Conservation (phyloP, 2,329 filamentous ascomycete genomes). For the Blastomyces emzantsi region DNA sequence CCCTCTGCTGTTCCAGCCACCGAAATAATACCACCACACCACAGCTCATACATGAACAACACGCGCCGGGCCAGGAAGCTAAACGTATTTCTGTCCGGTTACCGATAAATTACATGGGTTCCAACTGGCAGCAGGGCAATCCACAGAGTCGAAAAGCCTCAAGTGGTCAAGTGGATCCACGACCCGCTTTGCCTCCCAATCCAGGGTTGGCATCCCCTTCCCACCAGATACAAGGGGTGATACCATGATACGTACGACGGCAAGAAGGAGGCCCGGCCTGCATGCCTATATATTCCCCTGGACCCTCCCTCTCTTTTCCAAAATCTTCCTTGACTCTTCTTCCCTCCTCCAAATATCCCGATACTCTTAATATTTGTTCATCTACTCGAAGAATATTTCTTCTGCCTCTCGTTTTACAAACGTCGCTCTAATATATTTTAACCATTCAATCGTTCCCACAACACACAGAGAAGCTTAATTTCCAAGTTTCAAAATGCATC, state of each 20-base stretch:
- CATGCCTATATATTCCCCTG: conserved; percentile 2
- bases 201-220: not conserved
- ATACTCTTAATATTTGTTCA: not conserved
- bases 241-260: not conserved
- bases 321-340: not conserved
- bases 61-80: not conserved
- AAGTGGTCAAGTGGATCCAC: not conserved
- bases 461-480: not conserved
- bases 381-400: conserved; percentile 4
- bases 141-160: not conserved
- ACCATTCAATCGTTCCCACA: not conserved
- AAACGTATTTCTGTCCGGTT: not conserved
- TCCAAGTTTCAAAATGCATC: conserved; percentile 14
- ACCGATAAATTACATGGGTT: not conserved
- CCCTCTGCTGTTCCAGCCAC: not conserved
- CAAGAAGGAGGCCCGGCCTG: not conserved
- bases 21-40: not conserved
- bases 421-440: not conserved
- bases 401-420: conserved; percentile 7
- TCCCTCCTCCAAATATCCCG: not conserved
- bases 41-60: not conserved
- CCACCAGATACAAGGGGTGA: too few species aligned
- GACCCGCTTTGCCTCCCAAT: conserved; percentile 2
- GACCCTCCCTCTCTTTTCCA: not conserved
- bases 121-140: not conserved